Conservation (phyloP, 2,329 filamentous ascomycete genomes). For the Botrytis hyacinthi region DNA sequence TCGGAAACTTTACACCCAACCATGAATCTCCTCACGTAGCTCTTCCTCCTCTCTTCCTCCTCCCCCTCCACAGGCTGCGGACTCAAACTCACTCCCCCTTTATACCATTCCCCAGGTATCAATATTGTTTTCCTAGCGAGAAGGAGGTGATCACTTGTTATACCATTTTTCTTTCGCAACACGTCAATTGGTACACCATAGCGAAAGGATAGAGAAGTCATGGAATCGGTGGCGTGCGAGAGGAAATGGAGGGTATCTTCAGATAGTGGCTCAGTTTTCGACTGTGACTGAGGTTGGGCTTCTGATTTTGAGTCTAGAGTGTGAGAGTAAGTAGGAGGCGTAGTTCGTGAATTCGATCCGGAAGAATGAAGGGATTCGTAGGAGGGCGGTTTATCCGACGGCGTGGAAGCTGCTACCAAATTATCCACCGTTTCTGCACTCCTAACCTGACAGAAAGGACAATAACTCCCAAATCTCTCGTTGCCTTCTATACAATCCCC, state of each 20-base stretch:
- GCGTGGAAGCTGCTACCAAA: not conserved
- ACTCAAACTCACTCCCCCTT: constrained; percentile 64
- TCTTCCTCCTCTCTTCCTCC: constrained; percentile 69
- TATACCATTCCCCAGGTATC: constrained; percentile 70
- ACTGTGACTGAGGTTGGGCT: constrained; percentile 12
- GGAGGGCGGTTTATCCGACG: not conserved
- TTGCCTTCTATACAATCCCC: constrained; percentile 11
- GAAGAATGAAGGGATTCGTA: not conserved
- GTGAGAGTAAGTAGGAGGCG: constrained; percentile 28
- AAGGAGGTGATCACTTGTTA: constrained; percentile 70
- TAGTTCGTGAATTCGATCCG: constrained; percentile 3
- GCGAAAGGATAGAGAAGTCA: constrained; percentile 66
- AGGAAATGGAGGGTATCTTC: constrained; percentile 74
- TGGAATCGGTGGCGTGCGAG: constrained; percentile 64
- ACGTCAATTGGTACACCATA: constrained; percentile 66
- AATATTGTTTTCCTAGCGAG: constrained; percentile 66
- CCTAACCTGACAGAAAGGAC: constrained; percentile 76
- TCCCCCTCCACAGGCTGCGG: constrained; percentile 71
- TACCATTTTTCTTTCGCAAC: constrained; percentile 64
- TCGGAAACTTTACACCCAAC: constrained; percentile 73
- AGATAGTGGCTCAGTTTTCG: constrained; percentile 33
- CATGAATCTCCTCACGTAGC: constrained; percentile 74
- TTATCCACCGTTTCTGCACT: constrained; percentile 40
- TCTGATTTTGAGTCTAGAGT: constrained; percentile 42
- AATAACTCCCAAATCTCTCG: constrained; percentile 7